Conservation (phyloP, 2,329 filamentous ascomycete species). For the Verticillium dahliae region DNA sequence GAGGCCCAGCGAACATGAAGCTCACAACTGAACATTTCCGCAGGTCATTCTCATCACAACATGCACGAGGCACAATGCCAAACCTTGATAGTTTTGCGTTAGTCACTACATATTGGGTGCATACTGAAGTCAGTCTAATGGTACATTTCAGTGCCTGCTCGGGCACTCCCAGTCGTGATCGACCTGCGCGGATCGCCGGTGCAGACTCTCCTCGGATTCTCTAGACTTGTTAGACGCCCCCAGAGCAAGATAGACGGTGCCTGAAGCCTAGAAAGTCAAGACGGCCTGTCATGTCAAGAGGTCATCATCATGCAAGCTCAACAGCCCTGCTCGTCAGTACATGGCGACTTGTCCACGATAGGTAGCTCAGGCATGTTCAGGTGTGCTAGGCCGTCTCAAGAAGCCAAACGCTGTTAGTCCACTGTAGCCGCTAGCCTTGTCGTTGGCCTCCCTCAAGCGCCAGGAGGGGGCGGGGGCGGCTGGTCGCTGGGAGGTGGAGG, state of each 20-base stretch:
- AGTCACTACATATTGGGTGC: neutral
- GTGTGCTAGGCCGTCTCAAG: neutral
- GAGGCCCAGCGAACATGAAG: neutral
- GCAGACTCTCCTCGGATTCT: neutral
- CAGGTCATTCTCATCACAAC: neutral
- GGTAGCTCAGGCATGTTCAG: neutral
- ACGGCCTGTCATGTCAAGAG: neutral
- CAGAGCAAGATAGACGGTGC: neutral
- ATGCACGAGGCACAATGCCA: neutral
- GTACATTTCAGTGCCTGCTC: neutral
- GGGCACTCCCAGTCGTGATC: neutral
- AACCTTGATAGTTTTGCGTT: neutral
- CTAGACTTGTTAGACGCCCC: neutral
- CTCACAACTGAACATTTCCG: too few relatives aligned
- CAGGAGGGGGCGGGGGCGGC: conserved; percentile 57
- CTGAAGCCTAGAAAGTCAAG: neutral
- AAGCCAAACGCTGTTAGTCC: neutral
- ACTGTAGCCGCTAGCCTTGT: neutral
- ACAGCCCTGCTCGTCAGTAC: neutral
- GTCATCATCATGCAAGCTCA: neutral
- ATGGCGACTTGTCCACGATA: neutral
- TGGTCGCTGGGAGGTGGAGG: conserved; percentile 53
- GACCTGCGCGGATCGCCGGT: neutral
- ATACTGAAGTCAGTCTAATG: neutral
- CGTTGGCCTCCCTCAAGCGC: conserved; percentile 28